These are phyloP conservation scores for Tulasnella sp. DNA, from an alignment of 768 basidiomycete genomes.

Conservation along the genomic window DNA sequence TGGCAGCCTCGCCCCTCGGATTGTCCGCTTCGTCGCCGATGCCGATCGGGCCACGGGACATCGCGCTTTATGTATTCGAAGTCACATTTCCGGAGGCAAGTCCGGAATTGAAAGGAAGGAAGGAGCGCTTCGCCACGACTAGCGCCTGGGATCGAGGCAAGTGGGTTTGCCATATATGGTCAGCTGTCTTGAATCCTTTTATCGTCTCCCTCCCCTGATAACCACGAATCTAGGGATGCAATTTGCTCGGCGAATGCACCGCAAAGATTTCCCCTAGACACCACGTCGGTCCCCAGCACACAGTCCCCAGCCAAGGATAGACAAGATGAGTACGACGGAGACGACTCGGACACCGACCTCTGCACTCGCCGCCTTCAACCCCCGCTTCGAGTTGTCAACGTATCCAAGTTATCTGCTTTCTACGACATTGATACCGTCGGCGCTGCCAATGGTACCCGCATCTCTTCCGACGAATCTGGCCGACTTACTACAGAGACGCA, in stretches of 20 bases:
- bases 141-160: conserved; percentile 9
- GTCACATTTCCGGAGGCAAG: not conserved
- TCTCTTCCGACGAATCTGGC: not conserved
- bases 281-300: not conserved
- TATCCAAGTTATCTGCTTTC: conserved; percentile 9
- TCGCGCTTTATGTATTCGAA: conserved; percentile 9
- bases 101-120: not conserved
- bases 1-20: not conserved
- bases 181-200: not conserved
- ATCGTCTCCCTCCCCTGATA: not conserved
- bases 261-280: not conserved
- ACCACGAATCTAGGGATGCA: not conserved
- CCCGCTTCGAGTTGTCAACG: conserved; percentile 10
- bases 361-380: conserved; percentile 9
- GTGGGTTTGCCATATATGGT: conserved; percentile 12
- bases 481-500: no score
- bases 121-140: conserved; percentile 8
- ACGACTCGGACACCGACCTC: not conserved
- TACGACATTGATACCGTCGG: not conserved
- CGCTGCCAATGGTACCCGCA: not conserved
- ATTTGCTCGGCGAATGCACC: not conserved
- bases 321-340: not conserved
- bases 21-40: not conserved
- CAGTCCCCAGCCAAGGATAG: not conserved
- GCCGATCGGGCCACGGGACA: not conserved